Base-by-base conservation (phyloP, 495 filamentous ascomycete species). In the Penicillium manginii region DNA sequence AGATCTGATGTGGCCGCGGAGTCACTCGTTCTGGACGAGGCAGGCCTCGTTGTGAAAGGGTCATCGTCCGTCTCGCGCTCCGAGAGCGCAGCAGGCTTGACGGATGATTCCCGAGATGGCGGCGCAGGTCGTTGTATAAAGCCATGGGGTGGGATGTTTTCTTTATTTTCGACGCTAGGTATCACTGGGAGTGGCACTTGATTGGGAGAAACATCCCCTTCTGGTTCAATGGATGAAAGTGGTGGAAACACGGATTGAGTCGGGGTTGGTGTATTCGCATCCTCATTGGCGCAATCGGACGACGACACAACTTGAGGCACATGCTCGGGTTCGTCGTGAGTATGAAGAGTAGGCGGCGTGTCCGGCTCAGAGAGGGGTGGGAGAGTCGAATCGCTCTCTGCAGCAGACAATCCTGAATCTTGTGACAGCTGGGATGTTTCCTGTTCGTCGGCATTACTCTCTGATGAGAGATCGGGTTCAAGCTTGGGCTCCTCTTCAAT, bases 401-500 rank as follows among this genome's bases (percentile, higher is more conserved):
- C 18, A 18, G 40, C 26, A 9, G 45, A 58, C 17, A 51, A 2
- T 32, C 8, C 14, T 10, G 57, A 54, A 39, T 49, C 31, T 18
- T 54, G 29, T 15, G n/a, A 42, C 3, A 56, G 17, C 45, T 42
- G 32, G 5, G 42, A 48, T 4, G 32, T 21, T 53, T 21, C 32
- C 23, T 52, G 39, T 2, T 21, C 18, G 26, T 45, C 37, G 12
- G 31, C n/a, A 17, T 6, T 17, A 3, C 48, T 42, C 18, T 19
- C 12, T 18, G 3, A n/a, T 49, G 35, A 33, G n/a, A 40, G 35
- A 33, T 64, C 54, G 26, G 55, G 55, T 21, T 55, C 54, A 31
- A 49, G 50, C 26, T 50, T 48, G 18, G 59, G 45, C 23, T 70
- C 68, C 35, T 72, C 71, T 23, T 62, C 54, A 12, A 71, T 70